phyloP scores from a whole-genome alignment of 371 early-diverging fungal species.

The Syncephalastrum contaminatum region DNA sequence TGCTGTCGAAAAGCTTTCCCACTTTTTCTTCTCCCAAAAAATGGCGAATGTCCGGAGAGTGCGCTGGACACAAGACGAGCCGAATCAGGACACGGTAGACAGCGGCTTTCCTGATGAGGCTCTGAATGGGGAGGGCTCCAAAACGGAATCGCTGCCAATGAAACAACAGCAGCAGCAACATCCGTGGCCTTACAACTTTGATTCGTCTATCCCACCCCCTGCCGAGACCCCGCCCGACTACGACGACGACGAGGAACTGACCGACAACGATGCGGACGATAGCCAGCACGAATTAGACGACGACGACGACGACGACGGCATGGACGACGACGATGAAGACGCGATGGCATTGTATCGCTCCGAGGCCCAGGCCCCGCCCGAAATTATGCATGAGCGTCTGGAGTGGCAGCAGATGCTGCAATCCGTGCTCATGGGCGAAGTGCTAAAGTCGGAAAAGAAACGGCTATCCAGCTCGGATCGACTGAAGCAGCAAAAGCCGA shows the following conservation, averaged over 20 bases:
- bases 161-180: conserved; percentile 7
- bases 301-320: conserved; percentile 15
- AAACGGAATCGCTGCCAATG: not conserved
- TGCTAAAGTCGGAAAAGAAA: conserved; percentile 81
- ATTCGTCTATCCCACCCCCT: conserved; percentile 8
- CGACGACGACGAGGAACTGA: conserved; percentile 10
- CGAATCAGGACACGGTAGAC: conserved; percentile 7
- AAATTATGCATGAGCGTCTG: conserved; percentile 66
- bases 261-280: conserved; percentile 11
- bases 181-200: conserved; percentile 22
- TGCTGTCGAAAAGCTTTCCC: not conserved
- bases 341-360: conserved; percentile 37
- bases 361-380: conserved; percentile 42
- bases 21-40: conserved; percentile 2
- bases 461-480: conserved; percentile 60
- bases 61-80: conserved; percentile 29
- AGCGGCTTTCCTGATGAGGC: conserved; percentile 6
- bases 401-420: conserved; percentile 88
- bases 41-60: conserved; percentile 33
- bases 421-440: conserved; percentile 82
- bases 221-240: conserved; percentile 5
- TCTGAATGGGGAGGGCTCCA: not conserved
- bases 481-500: conserved; percentile 51
- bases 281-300: not conserved
- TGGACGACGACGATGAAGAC: conserved; percentile 37